A percentile compares a stretch with the other conserved stretches of the same genome.
These are phyloP conservation scores for Backusella circina DNA, from an alignment of 192 early-diverging fungal species.

Conservation along the genomic window DNA sequence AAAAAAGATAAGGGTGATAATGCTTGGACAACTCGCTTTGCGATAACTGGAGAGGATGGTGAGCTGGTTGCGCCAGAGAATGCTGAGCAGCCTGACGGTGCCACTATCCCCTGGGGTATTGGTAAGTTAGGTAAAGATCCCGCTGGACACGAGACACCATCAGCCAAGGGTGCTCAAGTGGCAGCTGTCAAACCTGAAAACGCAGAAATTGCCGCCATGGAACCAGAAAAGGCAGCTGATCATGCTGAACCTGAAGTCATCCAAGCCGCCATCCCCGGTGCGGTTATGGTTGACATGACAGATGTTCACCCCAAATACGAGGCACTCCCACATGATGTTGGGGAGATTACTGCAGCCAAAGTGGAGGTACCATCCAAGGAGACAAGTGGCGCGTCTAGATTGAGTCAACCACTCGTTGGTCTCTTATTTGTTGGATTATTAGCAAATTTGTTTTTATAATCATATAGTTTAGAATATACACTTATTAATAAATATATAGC, in stretches of 20 bases:
- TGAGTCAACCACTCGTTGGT: not conserved
- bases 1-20: not conserved
- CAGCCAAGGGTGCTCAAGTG: not conserved
- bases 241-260: not conserved
- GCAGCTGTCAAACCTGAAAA: not conserved
- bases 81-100: constrained; percentile 19
- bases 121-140: constrained; percentile 1
- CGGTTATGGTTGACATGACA: not conserved
- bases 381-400: not conserved
- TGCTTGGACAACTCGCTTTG: constrained; percentile 40
- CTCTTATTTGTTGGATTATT: not conserved
- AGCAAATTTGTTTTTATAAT: not conserved
- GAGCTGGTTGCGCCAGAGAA: constrained; percentile 9
- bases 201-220: not conserved
- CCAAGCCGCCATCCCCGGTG: constrained; percentile 1
- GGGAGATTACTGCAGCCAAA: not conserved
- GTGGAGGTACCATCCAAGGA: not conserved
- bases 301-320: not conserved
- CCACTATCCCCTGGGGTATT: constrained; percentile 9
- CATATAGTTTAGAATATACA: not conserved
- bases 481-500: not conserved
- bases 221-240: not conserved
- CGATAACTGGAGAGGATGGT: constrained; percentile 18
- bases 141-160: not conserved
- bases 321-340: not conserved